Percentiles rank a stretch among this genome's conserved stretches.
These are phyloP conservation scores for Ceratobasidium papillatum DNA, from an alignment of 1,284 basidiomycete genomes.

Conservation along the genomic window DNA sequence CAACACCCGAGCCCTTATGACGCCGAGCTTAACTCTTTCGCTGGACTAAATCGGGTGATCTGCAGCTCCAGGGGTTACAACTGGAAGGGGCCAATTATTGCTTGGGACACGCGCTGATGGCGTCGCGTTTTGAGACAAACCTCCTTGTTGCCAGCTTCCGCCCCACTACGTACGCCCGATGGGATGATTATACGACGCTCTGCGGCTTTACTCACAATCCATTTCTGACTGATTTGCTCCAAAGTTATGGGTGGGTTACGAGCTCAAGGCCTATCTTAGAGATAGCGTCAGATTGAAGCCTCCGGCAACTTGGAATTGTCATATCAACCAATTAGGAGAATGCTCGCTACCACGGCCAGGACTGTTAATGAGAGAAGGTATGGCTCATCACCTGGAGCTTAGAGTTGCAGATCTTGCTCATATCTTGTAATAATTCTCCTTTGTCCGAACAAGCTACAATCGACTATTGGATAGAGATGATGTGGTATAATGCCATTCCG, in stretches of 20 bases:
- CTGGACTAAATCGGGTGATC: conserved; percentile 14
- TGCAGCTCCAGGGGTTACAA: conserved; percentile 23
- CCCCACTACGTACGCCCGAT: background rate
- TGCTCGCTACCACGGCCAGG: conserved; percentile 22
- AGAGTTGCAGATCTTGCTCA: conserved; percentile 32
- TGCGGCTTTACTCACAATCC: background rate
- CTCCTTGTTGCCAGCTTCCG: conserved; percentile 9
- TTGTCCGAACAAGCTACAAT: conserved; percentile 29
- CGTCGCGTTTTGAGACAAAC: background rate
- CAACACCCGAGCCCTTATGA: conserved; percentile 4
- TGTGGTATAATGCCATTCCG: conserved; percentile 36
- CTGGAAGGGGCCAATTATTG: conserved; percentile 17
- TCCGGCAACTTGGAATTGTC: conserved; percentile 32
- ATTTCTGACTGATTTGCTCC: background rate
- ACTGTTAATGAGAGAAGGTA: conserved; percentile 30
- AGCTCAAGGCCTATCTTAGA: background rate
- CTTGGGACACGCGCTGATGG: conserved; percentile 17
- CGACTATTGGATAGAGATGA: conserved; percentile 9
- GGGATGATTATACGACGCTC: background rate
- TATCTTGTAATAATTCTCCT: conserved; percentile 23
- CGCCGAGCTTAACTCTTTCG: conserved; percentile 2
- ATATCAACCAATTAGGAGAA: conserved; percentile 40
- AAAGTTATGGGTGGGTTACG: background rate
- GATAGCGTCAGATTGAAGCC: conserved; percentile 6
- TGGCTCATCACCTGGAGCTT: conserved; percentile 32